Evolutionary conservation across 176 grass and related monocot species (phyloP).

Genomic region (Canna indica): DNA sequence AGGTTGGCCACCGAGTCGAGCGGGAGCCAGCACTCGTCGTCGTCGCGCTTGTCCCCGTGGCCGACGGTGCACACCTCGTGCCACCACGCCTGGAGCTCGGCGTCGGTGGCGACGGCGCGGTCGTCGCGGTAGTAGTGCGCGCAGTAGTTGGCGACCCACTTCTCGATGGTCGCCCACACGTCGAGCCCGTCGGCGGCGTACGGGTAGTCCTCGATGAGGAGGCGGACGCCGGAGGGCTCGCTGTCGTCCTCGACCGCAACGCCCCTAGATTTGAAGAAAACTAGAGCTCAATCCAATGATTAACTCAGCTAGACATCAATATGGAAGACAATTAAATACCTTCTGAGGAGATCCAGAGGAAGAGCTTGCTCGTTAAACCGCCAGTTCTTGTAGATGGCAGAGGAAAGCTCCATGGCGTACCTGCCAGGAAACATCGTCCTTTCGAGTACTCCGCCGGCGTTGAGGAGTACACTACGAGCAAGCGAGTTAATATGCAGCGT

Average conservation of each 20-base stretch:
- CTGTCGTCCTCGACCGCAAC: slow-evolving; percentile 34
- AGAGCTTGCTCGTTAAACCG: slow-evolving; percentile 69
- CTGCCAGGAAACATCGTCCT: slow-evolving; percentile 67
- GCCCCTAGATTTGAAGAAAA: slow-evolving; percentile 23
- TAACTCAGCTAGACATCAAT: too few relatives aligned
- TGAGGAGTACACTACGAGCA: slow-evolving; percentile 80
- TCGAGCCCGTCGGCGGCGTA: slow-evolving; percentile 77
- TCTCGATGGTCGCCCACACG: slow-evolving; percentile 64
- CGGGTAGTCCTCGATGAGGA: slow-evolving; percentile 71
- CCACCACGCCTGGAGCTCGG: slow-evolving; percentile 75
- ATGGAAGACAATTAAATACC: too few relatives aligned
- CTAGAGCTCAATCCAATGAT: too few relatives aligned
- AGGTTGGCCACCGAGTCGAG: slow-evolving; percentile 42
- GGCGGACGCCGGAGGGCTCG: slow-evolving; percentile 28
- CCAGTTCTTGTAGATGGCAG: slow-evolving; percentile 58
- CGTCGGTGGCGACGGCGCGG: slow-evolving; percentile 28
- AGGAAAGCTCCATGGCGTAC: slow-evolving; percentile 73
- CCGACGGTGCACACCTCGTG: slow-evolving; percentile 54
- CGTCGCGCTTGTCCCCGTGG: slow-evolving; percentile 59
- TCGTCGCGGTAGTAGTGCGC: slow-evolving; percentile 45
- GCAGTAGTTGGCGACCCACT: slow-evolving; percentile 76
- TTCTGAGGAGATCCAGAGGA: slow-evolving; percentile 65
- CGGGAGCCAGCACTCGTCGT: slow-evolving; percentile 58
- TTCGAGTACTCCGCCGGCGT: slow-evolving; percentile 57
- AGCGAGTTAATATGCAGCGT: slow-evolving; percentile 80